Evolutionary conservation across 345 rosid genomes (phyloP).

Genomic region (Citrus mangshanensis): DNA sequence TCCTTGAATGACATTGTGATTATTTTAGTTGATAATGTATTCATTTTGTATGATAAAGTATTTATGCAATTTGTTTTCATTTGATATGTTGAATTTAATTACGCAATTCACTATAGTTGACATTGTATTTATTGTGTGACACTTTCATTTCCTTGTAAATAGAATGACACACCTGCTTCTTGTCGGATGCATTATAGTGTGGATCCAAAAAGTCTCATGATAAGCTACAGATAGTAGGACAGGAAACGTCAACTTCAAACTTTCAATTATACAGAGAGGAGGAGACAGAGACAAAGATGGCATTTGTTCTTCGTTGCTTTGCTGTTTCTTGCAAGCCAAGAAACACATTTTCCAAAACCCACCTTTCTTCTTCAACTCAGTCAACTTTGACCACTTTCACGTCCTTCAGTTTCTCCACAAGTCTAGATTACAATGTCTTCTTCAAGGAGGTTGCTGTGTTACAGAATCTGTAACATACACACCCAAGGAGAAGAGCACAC

Average conservation of each 20-base stretch:
- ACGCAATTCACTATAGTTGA: no score
- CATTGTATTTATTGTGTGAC: not conserved
- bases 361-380: not conserved
- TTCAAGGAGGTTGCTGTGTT: not conserved
- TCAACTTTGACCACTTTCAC: not conserved
- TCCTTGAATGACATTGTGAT: no score
- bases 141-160: no score
- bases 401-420: conserved; percentile 15
- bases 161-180: not conserved
- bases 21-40: no score
- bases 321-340: not conserved
- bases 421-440: conserved; percentile 12
- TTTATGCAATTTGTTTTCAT: no score
- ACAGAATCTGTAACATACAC: no score
- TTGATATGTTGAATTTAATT: no score
- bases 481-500: no score
- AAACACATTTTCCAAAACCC: not conserved
- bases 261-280: not conserved
- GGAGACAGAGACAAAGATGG: not conserved
- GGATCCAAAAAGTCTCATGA: not conserved
- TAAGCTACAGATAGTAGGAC: not conserved
- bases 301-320: not conserved
- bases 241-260: not conserved
- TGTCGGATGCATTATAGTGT: not conserved
- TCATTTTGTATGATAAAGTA: no score